Evolutionary conservation across 1,284 basidiomycete species (phyloP).

Genomic region (Ustilago curta): DNA sequence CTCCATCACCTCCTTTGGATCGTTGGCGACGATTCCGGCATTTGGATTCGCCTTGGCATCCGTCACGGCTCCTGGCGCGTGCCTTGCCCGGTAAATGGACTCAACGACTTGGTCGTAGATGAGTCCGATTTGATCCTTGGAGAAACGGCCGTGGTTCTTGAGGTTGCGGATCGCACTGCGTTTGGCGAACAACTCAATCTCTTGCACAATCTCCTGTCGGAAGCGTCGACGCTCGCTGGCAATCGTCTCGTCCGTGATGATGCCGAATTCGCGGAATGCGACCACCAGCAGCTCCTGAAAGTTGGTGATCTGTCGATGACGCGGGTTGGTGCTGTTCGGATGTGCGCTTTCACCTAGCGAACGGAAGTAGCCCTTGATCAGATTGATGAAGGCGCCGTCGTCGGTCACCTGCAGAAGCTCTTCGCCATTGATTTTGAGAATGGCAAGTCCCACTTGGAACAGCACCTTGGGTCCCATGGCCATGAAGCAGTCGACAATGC

Average conservation of each 20-base stretch:
- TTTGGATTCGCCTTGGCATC: constrained; percentile 39
- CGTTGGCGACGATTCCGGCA: constrained; percentile 50
- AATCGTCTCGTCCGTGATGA: constrained; percentile 96
- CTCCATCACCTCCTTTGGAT: constrained; percentile 50
- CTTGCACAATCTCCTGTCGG: constrained; percentile 89
- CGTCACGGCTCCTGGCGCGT: constrained; percentile 51
- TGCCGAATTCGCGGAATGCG: constrained; percentile 83
- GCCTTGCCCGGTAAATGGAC: constrained; percentile 65
- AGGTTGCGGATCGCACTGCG: constrained; percentile 93
- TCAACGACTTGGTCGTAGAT: constrained; percentile 69
- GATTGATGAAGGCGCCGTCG: constrained; percentile 91
- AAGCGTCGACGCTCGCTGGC: constrained; percentile 85
- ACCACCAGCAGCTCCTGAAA: constrained; percentile 87
- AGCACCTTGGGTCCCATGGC: constrained; percentile 98
- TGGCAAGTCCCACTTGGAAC: constrained; percentile 94
- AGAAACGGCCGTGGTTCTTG: constrained; percentile 82
- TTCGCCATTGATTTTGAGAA: constrained; percentile 97
- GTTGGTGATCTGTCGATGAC: constrained; percentile 91
- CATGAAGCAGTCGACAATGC: constrained; percentile 98
- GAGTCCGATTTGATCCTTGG: constrained; percentile 80
- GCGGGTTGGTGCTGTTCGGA: constrained; percentile 86
- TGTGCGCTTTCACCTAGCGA: constrained; percentile 95
- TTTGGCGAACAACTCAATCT: constrained; percentile 94
- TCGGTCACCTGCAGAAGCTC: constrained; percentile 93
- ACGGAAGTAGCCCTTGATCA: constrained; percentile 81